These are phyloP conservation scores for Plantago major DNA, from an alignment of 257 asterid species.

Conservation along the genomic window DNA sequence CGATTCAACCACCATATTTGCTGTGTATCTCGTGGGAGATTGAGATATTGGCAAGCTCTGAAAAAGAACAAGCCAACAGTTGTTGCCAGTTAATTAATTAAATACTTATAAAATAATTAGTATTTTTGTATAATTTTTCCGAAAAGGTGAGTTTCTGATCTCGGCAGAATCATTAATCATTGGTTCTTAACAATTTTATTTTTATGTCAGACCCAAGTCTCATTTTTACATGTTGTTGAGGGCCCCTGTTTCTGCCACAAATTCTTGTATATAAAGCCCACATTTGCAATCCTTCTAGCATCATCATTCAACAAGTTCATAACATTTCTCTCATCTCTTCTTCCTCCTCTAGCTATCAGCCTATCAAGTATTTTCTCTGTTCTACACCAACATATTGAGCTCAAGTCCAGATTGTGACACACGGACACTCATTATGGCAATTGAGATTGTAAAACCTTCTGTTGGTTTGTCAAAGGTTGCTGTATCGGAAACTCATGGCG, in stretches of 20 bases:
- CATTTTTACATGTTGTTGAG: conserved; percentile 16
- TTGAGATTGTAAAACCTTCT: conserved; percentile 30
- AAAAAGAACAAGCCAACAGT: conserved; percentile 53
- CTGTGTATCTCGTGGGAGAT: conserved; percentile 55
- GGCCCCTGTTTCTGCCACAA: conserved; percentile 23
- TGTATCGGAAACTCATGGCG: conserved; percentile 76
- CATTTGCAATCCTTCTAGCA: conserved; percentile 4
- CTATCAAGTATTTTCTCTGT: not conserved
- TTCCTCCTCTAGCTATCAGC: not conserved
- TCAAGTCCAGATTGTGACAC: not conserved
- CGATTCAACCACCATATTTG: conserved; percentile 69
- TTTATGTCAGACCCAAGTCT: not conserved
- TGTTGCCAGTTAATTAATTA: conserved; percentile 50
- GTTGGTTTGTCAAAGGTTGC: conserved; percentile 61
- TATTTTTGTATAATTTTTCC: not conserved
- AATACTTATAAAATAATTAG: conserved; percentile 1
- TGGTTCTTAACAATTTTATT: conserved; percentile 16
- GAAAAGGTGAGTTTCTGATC: conserved; percentile 18
- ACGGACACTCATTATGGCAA: conserved; percentile 25
- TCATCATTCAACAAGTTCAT: conserved; percentile 16
- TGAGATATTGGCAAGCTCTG: conserved; percentile 33
- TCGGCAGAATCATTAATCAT: conserved; percentile 29
- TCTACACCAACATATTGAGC: conserved; percentile 3
- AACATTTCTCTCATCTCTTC: conserved; percentile 3
- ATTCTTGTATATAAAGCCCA: conserved; percentile 30